These are phyloP conservation scores for Adiantum capillusveneris DNA, from an alignment of 75 land plant species.

Conservation along the genomic window DNA sequence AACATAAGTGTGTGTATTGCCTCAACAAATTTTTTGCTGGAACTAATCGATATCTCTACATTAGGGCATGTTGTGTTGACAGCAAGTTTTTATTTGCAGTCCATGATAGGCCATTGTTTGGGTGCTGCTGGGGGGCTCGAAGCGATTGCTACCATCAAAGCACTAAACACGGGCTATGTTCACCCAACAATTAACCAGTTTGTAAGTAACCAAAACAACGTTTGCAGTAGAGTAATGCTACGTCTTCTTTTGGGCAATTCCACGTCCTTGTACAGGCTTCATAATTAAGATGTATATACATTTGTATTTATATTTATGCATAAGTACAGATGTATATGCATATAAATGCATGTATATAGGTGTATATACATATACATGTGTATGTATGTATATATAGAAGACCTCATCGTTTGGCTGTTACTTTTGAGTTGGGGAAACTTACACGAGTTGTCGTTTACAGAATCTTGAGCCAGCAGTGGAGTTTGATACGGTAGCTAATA, in stretches of 20 bases:
- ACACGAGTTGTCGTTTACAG: conserved; percentile 16
- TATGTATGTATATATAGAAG: too few species aligned
- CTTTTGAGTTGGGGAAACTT: neutral
- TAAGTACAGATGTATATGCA: too few species aligned
- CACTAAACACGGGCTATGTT: conserved; percentile 6
- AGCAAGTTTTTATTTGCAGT: conserved; percentile 10
- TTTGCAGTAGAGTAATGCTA: too few species aligned
- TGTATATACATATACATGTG: too few species aligned
- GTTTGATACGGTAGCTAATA: conserved; percentile 50
- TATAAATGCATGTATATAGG: too few species aligned
- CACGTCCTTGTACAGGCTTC: too few species aligned
- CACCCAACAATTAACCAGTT: conserved; percentile 16
- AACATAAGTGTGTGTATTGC: neutral
- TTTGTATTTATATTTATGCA: too few species aligned
- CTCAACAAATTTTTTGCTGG: neutral
- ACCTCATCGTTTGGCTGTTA: neutral
- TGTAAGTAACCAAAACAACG: conserved; percentile 5
- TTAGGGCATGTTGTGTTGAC: neutral
- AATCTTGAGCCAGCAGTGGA: conserved; percentile 41
- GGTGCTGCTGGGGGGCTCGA: conserved; percentile 17
- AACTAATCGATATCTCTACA: too few species aligned
- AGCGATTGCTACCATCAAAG: conserved; percentile 12
- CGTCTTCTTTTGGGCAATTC: too few species aligned
- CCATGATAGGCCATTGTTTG: conserved; percentile 13
- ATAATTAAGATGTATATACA: too few species aligned